phyloP scores from a whole-genome alignment of 164 flowering plant species.

The Sextonia rubra region DNA sequence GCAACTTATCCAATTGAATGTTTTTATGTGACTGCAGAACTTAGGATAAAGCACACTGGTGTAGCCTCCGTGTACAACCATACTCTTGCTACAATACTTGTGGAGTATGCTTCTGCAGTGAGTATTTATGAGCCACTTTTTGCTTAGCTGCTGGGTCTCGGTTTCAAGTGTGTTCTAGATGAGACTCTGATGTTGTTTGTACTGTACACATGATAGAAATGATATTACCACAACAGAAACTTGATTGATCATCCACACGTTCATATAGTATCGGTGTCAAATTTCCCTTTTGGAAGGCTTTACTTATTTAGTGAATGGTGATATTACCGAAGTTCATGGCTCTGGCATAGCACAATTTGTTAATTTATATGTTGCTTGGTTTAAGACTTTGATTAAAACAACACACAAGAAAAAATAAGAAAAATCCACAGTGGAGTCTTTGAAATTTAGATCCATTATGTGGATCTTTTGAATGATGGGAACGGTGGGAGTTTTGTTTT shows the following conservation, averaged over 20 bases:
- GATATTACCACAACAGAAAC: neutral
- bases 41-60: constrained; percentile 29
- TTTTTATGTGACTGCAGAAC: constrained; percentile 36
- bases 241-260: neutral
- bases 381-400: too few relatives aligned
- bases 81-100: constrained; percentile 77
- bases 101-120: constrained; percentile 94
- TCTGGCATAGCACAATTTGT: neutral
- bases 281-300: neutral
- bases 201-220: neutral
- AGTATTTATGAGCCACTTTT: constrained; percentile 16
- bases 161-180: too few relatives aligned
- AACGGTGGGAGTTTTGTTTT: neutral
- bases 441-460: neutral
- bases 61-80: constrained; percentile 51
- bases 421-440: too few relatives aligned
- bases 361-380: neutral
- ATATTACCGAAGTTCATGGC: neutral
- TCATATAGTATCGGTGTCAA: neutral
- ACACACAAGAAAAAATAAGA: neutral
- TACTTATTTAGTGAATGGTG: neutral
- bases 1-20: neutral
- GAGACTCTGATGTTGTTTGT: neutral
- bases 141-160: neutral
- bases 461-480: neutral